Conservation (phyloP, 805 yeast species). For the Zygosaccharomyces lentus region DNA sequence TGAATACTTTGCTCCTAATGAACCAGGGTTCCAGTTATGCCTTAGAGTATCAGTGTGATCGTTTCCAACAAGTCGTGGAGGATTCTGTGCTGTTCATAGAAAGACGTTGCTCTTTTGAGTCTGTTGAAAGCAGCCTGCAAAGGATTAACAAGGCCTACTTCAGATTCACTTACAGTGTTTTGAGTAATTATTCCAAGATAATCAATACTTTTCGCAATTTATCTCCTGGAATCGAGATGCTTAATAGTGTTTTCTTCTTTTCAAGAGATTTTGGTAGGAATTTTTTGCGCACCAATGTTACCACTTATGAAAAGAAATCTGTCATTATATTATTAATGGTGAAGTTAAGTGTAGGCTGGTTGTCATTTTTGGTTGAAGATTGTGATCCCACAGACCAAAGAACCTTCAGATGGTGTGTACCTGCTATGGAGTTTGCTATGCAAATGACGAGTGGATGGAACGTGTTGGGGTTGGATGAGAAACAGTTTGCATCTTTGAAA, state of each 20-base stretch:
- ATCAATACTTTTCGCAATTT: conserved; percentile 52
- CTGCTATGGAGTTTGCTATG: conserved; percentile 94
- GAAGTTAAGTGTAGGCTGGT: conserved; percentile 81
- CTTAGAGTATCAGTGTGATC: conserved; percentile 51
- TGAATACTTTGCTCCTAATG: conserved; percentile 22
- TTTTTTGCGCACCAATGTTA: conserved; percentile 59
- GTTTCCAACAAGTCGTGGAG: conserved; percentile 54
- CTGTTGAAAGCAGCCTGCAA: conserved; percentile 68
- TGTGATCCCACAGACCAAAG: conserved; percentile 88
- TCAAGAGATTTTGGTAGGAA: conserved; percentile 79
- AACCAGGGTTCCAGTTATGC: conserved; percentile 59
- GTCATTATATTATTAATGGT: conserved; percentile 67
- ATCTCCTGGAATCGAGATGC: conserved; percentile 67
- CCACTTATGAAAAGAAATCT: conserved; percentile 51
- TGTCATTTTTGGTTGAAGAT: conserved; percentile 87
- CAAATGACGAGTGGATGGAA: conserved; percentile 88
- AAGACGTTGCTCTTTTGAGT: conserved; percentile 63
- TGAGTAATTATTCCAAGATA: conserved; percentile 54
- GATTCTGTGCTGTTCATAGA: conserved; percentile 54
- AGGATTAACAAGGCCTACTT: conserved; percentile 63
- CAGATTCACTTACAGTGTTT: conserved; percentile 58
- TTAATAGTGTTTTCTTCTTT: conserved; percentile 69
- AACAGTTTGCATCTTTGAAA: conserved; percentile 66
- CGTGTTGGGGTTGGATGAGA: conserved; percentile 72
- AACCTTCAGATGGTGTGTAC: conserved; percentile 94